These are phyloP conservation scores for Mallotus japonicus DNA, from an alignment of 441 rosid genomes.

Conservation along the genomic window DNA sequence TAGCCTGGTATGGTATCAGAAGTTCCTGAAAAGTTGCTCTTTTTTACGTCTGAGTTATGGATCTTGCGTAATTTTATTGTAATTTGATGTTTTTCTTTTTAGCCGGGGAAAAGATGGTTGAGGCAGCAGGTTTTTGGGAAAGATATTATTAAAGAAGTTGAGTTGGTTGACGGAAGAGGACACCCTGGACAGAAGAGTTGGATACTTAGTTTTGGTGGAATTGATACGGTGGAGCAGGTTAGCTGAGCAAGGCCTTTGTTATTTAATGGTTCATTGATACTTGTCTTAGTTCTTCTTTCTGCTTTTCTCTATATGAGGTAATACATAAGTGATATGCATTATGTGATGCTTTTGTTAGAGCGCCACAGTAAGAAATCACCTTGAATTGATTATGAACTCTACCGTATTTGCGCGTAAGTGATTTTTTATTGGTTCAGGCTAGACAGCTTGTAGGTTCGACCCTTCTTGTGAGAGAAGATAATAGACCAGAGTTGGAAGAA, in stretches of 20 bases:
- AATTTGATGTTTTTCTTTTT: slow-evolving; percentile 12
- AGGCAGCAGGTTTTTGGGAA: slow-evolving; percentile 59
- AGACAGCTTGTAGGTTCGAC: slow-evolving; percentile 81
- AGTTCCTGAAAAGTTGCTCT: not conserved
- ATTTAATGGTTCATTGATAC: not conserved
- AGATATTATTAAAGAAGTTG: slow-evolving; percentile 63
- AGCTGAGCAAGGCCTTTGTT: slow-evolving; percentile 10
- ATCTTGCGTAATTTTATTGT: not conserved
- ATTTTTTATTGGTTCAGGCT: slow-evolving; percentile 47
- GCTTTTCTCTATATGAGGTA: not conserved
- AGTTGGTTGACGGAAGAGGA: slow-evolving; percentile 75
- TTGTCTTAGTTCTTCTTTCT: not conserved
- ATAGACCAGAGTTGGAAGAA: slow-evolving; percentile 77
- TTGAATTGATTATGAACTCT: not conserved
- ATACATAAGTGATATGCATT: not conserved
- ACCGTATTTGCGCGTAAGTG: not conserved
- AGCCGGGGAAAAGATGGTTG: slow-evolving; percentile 95
- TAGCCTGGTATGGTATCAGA: too few relatives aligned
- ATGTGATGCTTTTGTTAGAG: not conserved
- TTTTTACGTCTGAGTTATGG: not conserved
- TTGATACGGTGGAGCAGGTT: slow-evolving; percentile 73
- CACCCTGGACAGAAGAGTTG: slow-evolving; percentile 73
- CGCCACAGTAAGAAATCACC: not conserved
- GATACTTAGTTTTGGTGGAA: slow-evolving; percentile 73
- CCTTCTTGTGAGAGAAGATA: slow-evolving; percentile 68